Base-by-base conservation (phyloP, 2,329 filamentous ascomycete species). In the Trichoderma oligosporum region DNA sequence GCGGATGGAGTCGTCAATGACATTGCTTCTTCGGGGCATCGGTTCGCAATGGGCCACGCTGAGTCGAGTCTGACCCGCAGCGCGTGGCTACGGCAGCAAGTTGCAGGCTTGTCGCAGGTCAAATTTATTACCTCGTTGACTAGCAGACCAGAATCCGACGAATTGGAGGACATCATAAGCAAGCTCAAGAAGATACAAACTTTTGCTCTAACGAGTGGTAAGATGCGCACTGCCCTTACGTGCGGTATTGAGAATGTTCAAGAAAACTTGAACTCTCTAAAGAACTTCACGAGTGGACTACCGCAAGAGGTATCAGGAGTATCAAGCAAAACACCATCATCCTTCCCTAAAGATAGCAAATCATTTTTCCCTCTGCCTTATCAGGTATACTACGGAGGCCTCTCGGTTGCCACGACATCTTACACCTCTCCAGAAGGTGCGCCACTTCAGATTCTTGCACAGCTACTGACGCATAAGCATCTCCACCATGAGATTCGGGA, bases 401-500 rank as follows among this genome's bases (percentile, higher is more conserved):
- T 94, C 42, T 87, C 91, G 16, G 74, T 96, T 12, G 86, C 89
- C 6, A 96, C 93, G 0, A 87, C 88, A 0, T 89, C 92, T 0
- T 99, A 97, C 72, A 86, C 84, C 3, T 83, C 89, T 41, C 71
- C 85, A 0, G 81, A 88, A 52, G 86, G 88, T 38, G 90, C 94
- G 1, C 82, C 91, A 0, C 84, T 97, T 14, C 91, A 93, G 66
- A 88, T 97, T 38, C 84, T 99, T 20, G 86, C 92, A 11, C 91
- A 97, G 70, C 83, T 99, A 16, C 82, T 99, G 29, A 97, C 93
- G 0, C 93, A 99, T 76, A 97, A 96, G 73, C 89, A 97, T 68
- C 80, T 99, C 25, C 94, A 99, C 70, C 93, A 96, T 64, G 94
- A 97, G 73, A 97, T 99, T 63, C 89, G 94, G 56, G 94, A 99